phyloP scores from a whole-genome alignment of 768 basidiomycete genomes.

The Mycena galopus region DNA sequence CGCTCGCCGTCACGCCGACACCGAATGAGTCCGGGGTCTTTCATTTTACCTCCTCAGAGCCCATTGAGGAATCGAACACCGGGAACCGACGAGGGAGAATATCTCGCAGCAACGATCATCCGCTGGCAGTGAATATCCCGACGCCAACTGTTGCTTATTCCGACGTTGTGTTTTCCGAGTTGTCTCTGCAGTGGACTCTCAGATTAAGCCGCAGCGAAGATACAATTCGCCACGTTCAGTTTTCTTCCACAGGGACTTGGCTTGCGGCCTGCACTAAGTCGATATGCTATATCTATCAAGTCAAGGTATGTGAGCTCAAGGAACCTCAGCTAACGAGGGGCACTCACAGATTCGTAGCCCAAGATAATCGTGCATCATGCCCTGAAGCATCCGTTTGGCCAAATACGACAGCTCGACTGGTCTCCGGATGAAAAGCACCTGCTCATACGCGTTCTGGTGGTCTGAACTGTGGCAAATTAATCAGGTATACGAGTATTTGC shows the following conservation, averaged over 20 bases:
- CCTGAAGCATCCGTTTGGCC: slow-evolving; percentile 21
- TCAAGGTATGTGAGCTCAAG: not conserved
- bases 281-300: slow-evolving; percentile 22
- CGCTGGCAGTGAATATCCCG: not conserved
- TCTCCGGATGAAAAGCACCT: slow-evolving; percentile 24
- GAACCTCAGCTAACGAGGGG: not conserved
- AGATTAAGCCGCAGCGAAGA: slow-evolving; percentile 1
- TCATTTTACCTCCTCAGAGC: not conserved
- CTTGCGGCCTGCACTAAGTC: slow-evolving; percentile 26
- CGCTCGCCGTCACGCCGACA: not conserved
- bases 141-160: slow-evolving; percentile 10
- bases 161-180: slow-evolving; percentile 19
- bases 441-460: slow-evolving; percentile 27
- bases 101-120: not conserved
- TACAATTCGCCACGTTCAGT: slow-evolving; percentile 16
- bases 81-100: not conserved
- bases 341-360: slow-evolving; percentile 10
- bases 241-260: slow-evolving; percentile 26
- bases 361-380: slow-evolving; percentile 14
- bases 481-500: not conserved
- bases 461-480: slow-evolving; percentile 23
- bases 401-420: slow-evolving; percentile 24
- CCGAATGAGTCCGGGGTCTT: not conserved
- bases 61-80: not conserved
- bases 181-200: not conserved